phyloP scores from a whole-genome alignment of 495 filamentous ascomycete species.

The Penicillium steckii region DNA sequence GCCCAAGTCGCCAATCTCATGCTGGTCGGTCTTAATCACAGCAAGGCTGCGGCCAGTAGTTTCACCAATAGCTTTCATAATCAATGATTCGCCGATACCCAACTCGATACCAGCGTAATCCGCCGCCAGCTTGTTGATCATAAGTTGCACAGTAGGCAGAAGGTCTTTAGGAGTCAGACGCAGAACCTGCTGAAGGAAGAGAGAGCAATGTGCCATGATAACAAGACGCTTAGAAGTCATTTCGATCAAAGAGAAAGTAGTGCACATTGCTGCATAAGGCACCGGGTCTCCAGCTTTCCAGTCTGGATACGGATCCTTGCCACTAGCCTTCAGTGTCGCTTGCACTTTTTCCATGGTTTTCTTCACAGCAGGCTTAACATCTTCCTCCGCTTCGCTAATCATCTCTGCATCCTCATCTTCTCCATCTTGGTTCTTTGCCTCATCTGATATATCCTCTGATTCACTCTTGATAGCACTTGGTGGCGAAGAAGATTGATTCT shows the following conservation, averaged over 20 bases:
- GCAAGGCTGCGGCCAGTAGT: conserved; percentile 82
- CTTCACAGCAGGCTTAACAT: conserved; percentile 70
- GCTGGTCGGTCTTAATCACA: conserved; percentile 90
- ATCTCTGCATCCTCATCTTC: conserved; percentile 50
- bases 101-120: conserved; percentile 96
- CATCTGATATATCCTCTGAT: conserved; percentile 37
- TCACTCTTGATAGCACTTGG: conserved; percentile 30
- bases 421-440: conserved; percentile 37
- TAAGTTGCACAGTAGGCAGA: conserved; percentile 82
- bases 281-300: conserved; percentile 88
- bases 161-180: conserved; percentile 87
- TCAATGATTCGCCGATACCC: conserved; percentile 93
- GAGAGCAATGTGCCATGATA: conserved; percentile 82
- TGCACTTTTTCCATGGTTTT: conserved; percentile 86
- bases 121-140: conserved; percentile 97
- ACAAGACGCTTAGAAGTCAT: conserved; percentile 86
- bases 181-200: conserved; percentile 90
- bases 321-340: conserved; percentile 60
- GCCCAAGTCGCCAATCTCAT: conserved; percentile 92
- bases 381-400: conserved; percentile 59
- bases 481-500: conserved; percentile 21
- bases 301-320: conserved; percentile 85
- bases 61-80: conserved; percentile 98
- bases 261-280: conserved; percentile 92
- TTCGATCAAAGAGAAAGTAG: conserved; percentile 90